phyloP scores from a whole-genome alignment of 345 rosid genomes.

The Euphorbia tirucalli region DNA sequence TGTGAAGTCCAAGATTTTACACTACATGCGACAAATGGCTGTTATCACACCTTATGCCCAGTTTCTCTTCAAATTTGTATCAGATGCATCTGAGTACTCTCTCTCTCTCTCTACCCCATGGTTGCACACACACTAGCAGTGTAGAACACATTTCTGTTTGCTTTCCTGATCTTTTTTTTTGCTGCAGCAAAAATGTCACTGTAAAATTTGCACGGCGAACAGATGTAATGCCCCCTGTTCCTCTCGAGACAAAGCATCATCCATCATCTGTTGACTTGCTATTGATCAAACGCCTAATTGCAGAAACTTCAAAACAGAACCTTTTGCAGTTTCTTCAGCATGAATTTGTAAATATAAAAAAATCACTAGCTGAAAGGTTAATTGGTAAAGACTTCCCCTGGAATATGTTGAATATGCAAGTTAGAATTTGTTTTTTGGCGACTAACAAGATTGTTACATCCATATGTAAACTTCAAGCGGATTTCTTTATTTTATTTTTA shows the following conservation, averaged over 20 bases:
- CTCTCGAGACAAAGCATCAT: slow-evolving; percentile 92
- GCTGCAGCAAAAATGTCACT: slow-evolving; percentile 73
- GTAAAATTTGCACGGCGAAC: slow-evolving; percentile 85
- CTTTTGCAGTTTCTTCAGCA: slow-evolving; percentile 91
- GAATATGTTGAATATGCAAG: background rate
- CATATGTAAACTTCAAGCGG: background rate
- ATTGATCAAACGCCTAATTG: slow-evolving; percentile 79
- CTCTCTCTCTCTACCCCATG: slow-evolving; percentile 34
- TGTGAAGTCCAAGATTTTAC: slow-evolving; percentile 92
- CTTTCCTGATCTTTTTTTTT: slow-evolving; percentile 13
- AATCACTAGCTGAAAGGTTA: slow-evolving; percentile 70
- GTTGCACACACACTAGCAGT: background rate
- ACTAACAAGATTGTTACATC: background rate
- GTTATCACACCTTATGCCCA: slow-evolving; percentile 96
- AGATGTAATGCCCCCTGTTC: slow-evolving; percentile 94
- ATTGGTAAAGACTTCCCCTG: slow-evolving; percentile 51
- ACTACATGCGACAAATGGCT: slow-evolving; percentile 99
- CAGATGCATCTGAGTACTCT: slow-evolving; percentile 72
- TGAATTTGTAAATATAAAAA: slow-evolving; percentile 89
- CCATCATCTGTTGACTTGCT: slow-evolving; percentile 95
- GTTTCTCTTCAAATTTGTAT: slow-evolving; percentile 74
- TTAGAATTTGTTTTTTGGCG: background rate
- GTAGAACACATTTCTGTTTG: background rate
- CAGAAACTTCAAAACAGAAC: slow-evolving; percentile 83
- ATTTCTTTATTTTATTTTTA: slow-evolving; percentile 7